Evolutionary conservation across 768 basidiomycete species (phyloP).

Genomic region (Xerocomus brunneocitrinus): DNA sequence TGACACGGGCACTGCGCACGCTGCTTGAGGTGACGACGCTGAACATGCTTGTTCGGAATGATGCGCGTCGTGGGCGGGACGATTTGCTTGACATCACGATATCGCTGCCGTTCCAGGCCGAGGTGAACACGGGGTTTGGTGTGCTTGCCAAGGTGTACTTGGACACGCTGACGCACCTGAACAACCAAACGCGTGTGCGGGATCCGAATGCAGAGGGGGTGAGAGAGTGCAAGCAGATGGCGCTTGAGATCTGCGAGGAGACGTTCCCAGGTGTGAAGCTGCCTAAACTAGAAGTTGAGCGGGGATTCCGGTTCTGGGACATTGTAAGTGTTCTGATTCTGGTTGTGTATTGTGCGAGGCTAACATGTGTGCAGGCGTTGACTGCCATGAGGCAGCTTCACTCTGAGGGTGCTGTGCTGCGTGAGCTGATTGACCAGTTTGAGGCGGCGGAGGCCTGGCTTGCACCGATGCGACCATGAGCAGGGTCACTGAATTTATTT

Average conservation of each 20-base stretch:
- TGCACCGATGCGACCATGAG: conserved; percentile 82
- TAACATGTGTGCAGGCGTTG: conserved; percentile 55
- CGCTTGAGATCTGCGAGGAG: conserved; percentile 88
- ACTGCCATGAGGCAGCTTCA: conserved; percentile 87
- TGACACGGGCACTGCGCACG: conserved; percentile 86
- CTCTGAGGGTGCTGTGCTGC: conserved; percentile 72
- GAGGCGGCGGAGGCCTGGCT: conserved; percentile 95
- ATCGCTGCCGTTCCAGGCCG: conserved; percentile 90
- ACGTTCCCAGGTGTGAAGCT: conserved; percentile 90
- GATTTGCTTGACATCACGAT: conserved; percentile 90
- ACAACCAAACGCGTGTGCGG: conserved; percentile 70
- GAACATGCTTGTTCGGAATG: conserved; percentile 88
- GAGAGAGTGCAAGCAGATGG: conserved; percentile 76
- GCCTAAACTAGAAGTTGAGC: conserved; percentile 85
- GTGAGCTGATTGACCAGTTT: conserved; percentile 91
- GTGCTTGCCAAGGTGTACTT: conserved; percentile 96
- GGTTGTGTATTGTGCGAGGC: conserved; percentile 16
- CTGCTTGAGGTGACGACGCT: conserved; percentile 87
- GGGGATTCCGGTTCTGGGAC: conserved; percentile 99
- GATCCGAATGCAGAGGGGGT: conserved; percentile 78
- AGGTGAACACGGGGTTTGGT: conserved; percentile 97
- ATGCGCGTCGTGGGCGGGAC: conserved; percentile 82
- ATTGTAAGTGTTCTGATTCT: conserved; percentile 55
- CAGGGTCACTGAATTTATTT: conserved; percentile 6
- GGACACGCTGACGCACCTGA: conserved; percentile 86